These are phyloP conservation scores for Magnolia sinica DNA, from an alignment of 164 flowering plant genomes.

Conservation along the genomic window DNA sequence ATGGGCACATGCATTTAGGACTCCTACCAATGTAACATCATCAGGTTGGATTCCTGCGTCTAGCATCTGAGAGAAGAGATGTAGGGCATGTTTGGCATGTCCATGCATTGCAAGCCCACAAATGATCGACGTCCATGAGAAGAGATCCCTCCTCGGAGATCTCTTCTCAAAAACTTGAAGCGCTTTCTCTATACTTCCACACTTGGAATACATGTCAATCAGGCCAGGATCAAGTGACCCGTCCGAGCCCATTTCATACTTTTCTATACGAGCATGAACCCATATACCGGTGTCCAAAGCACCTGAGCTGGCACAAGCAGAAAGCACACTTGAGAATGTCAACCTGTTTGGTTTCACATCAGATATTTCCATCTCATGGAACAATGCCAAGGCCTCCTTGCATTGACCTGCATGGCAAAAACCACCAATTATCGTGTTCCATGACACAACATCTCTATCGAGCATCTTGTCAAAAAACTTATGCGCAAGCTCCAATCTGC, in stretches of 20 bases:
- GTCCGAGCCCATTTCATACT: constrained; percentile 22
- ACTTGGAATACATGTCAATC: constrained; percentile 31
- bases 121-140: constrained; percentile 30
- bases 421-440: constrained; percentile 29
- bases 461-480: constrained; percentile 20
- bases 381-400: constrained; percentile 22
- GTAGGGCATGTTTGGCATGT: constrained; percentile 19
- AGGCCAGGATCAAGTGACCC: constrained; percentile 22
- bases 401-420: constrained; percentile 16
- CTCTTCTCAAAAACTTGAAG: constrained; percentile 26
- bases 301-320: constrained; percentile 33
- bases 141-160: constrained; percentile 20
- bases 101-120: constrained; percentile 32
- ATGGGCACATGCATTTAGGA: constrained; percentile 31
- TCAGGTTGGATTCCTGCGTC: constrained; percentile 21
- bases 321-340: constrained; percentile 26
- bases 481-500: constrained; percentile 12
- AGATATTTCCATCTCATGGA: constrained; percentile 25
- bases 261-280: constrained; percentile 29
- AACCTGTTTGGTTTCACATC: constrained; percentile 19
- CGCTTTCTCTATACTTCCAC: constrained; percentile 30
- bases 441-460: constrained; percentile 23
- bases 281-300: constrained; percentile 29
- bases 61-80: constrained; percentile 21
- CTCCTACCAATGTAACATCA: constrained; percentile 23